Evolutionary conservation across 768 basidiomycete genomes (phyloP), one percentile per base, ranked within the genome.

Genomic region (Lactarius indigo): DNA sequence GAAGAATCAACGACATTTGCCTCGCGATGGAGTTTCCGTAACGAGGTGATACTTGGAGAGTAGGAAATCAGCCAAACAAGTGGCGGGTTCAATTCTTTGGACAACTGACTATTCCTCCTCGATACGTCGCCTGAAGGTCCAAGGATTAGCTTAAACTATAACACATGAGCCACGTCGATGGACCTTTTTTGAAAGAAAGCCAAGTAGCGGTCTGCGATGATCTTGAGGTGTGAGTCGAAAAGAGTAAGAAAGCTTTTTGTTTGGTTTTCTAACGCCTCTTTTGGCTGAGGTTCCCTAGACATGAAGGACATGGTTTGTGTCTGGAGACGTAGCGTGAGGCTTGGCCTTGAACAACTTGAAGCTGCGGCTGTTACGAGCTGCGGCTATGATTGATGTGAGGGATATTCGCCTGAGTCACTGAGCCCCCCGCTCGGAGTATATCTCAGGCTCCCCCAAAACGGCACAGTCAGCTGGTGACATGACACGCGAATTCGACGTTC

Each of bases 181-280:
- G 69, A 90, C 93, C 94, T 83, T 79, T 95, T 93, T 76, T 86
- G 85, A 77, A 96, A 94, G 80, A 95, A 96, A 64, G 74, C 79
- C 65, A 96, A 81, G 75, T 93, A 94, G 4, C 89, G 90, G 71
- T 94, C 89, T 50, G 82, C 83, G 69, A 91, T 75, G 70, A 85
- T 79, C 65, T 79, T 84, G 35, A 94, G 85, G 70, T 93, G 86
- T 47, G 81, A 73, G 61, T 94, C 92, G 71, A 92, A 93, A 61
- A 87, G 78, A 1, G 86, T 83, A 35, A 91, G 76, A 4, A 90
- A 89, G 2, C 87, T 58, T 15, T 30, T 56, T 26, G 63, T 61
- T 23, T 59, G 64, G 41, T 15, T 35, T 13, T 70, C 69, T n/a
- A 64, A 60, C 15, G 66, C 62, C 30, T 61, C 33, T 58, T 58